Percentiles rank a stretch among this genome's conserved stretches.
Evolutionary conservation across 163 green algal genomes (phyloP).

Genomic region (Trebouxiophyceae sp.): DNA sequence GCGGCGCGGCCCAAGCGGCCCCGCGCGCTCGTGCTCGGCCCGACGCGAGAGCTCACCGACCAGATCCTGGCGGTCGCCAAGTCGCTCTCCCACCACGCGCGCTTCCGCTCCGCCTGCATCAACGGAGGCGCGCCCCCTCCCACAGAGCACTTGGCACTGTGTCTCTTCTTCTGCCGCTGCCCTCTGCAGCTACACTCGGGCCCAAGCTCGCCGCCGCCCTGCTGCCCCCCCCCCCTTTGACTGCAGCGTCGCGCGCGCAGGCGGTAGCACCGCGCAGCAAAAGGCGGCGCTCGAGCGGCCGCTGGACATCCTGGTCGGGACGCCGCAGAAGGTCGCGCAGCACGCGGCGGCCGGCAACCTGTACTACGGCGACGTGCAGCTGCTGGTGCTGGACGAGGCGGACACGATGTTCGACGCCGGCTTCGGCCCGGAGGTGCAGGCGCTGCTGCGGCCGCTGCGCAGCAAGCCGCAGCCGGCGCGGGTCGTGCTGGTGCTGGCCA

Average conservation of each 20-base stretch:
- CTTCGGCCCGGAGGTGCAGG: conserved; percentile 76
- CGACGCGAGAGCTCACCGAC: conserved; percentile 91
- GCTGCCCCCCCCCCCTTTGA: too few relatives aligned
- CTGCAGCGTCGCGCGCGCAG: conserved; percentile 8
- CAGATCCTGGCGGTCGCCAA: conserved; percentile 84
- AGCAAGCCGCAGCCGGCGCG: conserved; percentile 34
- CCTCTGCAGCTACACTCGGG: too few relatives aligned
- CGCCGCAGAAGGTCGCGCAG: conserved; percentile 74
- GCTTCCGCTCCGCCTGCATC: conserved; percentile 65
- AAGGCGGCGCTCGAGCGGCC: conserved; percentile 42
- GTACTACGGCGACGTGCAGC: conserved; percentile 45
- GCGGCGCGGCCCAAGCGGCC: conserved; percentile 56
- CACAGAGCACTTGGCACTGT: too few relatives aligned
- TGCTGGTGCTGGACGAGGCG: conserved; percentile 89
- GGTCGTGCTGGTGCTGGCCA: conserved; percentile 73
- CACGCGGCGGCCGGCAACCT: conserved; percentile 52
- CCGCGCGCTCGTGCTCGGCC: conserved; percentile 77
- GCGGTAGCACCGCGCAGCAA: conserved; percentile 41
- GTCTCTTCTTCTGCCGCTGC: too few relatives aligned
- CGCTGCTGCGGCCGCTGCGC: conserved; percentile 41
- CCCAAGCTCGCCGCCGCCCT: too few relatives aligned
- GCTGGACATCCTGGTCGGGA: conserved; percentile 88
- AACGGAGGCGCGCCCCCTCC: conserved; percentile 52
- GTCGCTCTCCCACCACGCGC: conserved; percentile 70
- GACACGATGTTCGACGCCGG: conserved; percentile 94